Base-by-base conservation (phyloP, 1,284 basidiomycete species). In the Ustilago shanxiensis region DNA sequence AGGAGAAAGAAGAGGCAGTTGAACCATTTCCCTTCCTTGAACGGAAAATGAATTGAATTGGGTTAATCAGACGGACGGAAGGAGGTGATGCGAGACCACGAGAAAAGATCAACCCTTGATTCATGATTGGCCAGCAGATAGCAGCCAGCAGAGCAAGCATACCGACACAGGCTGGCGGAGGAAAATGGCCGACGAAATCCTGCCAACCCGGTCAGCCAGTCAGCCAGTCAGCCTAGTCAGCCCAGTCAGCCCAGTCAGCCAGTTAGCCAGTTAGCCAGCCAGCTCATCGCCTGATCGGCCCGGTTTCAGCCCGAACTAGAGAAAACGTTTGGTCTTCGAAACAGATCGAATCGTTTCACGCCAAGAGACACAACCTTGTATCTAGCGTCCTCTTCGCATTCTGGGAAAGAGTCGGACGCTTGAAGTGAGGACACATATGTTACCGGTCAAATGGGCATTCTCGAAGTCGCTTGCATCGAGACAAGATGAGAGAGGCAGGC, bases 271-370 rank as follows among this genome's bases (percentile, higher is more conserved):
- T n/a, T 5, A 14, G 41, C 41, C 41, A 22, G 41, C n/a, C 18
- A n/a, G 18, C 41, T 44, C 41, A 44, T 44, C 41, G 41, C n/a
- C 47, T 26, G n/a, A 49, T 49, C 47, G 24, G 47, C 47, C 47
- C 47, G 47, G 47, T 13, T 26, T 9, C 9, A 26, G 47, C 47
- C 47, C 26, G 47, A 49, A 49, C 47, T 49, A n/a, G n/a, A n/a
- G 26, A 49, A 49, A 24, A 22, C 47, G 24, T 8, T 18, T 28
- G 44, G 18, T n/a, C 44, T 13, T 45, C 44, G 35, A 37, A 16
- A 45, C 44, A 7, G 8, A 20, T 49, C 26, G 22, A 49, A 49
- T 28, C 47, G 47, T 49, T 26, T 24, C 47, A 26, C 47, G 26
- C 47, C 47, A 49, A 49, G 26, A 49, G 47, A 44, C n/a, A 33